A percentile compares a stretch with the other conserved stretches of the same genome.
Evolutionary conservation across 1,284 basidiomycete genomes (phyloP).

Genomic region (Ceratobasidium sp.): DNA sequence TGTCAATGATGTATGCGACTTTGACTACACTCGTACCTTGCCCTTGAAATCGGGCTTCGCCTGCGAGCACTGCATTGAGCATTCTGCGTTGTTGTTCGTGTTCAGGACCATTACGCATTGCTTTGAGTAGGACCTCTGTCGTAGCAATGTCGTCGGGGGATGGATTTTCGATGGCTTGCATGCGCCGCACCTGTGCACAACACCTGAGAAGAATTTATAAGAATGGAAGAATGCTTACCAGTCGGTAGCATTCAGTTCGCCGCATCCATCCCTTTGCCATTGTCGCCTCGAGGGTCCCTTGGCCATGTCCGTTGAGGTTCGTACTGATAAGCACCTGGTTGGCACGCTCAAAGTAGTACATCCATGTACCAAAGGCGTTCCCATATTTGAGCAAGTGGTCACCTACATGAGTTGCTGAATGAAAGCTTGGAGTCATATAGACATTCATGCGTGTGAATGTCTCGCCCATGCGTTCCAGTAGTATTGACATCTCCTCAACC

Average conservation of each 20-base stretch:
- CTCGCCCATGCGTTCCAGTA: neutral
- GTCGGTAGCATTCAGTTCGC: neutral
- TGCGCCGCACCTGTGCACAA: neutral
- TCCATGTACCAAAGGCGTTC: neutral
- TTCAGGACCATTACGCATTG: neutral
- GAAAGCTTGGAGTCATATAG: neutral
- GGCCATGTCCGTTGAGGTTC: slow-evolving; percentile 4
- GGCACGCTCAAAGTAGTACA: neutral
- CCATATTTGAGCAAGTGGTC: slow-evolving; percentile 17
- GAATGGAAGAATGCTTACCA: neutral
- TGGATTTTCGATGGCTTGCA: neutral
- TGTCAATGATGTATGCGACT: neutral
- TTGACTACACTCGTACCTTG: neutral
- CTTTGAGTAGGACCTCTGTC: neutral
- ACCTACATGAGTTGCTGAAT: neutral
- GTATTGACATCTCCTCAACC: neutral
- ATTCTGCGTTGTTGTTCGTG: neutral
- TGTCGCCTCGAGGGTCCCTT: neutral
- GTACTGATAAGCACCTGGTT: slow-evolving; percentile 1
- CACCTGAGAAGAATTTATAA: neutral
- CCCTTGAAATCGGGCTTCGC: neutral
- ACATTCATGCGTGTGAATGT: no score
- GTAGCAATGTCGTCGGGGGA: neutral
- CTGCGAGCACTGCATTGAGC: slow-evolving; percentile 2
- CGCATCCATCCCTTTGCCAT: no score